Conservation (phyloP, 2,329 filamentous ascomycete species). For the Seiridium unicorne region DNA sequence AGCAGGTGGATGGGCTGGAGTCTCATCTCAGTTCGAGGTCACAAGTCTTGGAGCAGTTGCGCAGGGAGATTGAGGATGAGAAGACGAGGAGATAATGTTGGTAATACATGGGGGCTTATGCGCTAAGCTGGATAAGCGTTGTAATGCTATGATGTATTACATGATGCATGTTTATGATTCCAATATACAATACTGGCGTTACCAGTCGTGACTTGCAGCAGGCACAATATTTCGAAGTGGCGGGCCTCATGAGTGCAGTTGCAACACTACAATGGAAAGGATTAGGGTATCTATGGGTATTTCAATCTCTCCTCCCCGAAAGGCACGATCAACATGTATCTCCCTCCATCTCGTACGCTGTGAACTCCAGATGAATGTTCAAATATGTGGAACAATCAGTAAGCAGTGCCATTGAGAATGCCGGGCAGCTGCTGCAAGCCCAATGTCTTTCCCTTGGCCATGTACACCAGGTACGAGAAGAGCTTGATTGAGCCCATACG, state of each 20-base stretch:
- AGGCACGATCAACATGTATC: too few species aligned
- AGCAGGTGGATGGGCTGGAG: conserved; percentile 91
- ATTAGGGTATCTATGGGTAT: not conserved
- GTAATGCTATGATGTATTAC: not conserved
- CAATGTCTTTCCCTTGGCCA: conserved; percentile 50
- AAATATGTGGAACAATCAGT: conserved; percentile 22
- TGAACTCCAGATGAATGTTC: too few species aligned
- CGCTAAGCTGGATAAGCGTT: not conserved
- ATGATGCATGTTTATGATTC: too few species aligned
- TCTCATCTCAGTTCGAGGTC: conserved; percentile 75
- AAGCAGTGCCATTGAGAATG: conserved; percentile 48
- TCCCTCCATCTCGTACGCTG: too few species aligned
- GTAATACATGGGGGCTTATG: not conserved
- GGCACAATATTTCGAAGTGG: too few species aligned
- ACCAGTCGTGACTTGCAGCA: too few species aligned
- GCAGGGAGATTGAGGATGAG: conserved; percentile 83
- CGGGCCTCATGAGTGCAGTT: too few species aligned
- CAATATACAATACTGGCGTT: too few species aligned
- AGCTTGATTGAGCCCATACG: conserved; percentile 45
- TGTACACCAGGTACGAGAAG: conserved; percentile 50
- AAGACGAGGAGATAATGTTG: conserved; percentile 53
- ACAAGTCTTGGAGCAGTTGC: conserved; percentile 72
- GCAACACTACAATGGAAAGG: not conserved
- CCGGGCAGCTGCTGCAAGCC: conserved; percentile 41
- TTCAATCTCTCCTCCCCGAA: too few species aligned